Evolutionary conservation across 1,284 basidiomycete genomes (phyloP).

Genomic region (Puccinia coronata): DNA sequence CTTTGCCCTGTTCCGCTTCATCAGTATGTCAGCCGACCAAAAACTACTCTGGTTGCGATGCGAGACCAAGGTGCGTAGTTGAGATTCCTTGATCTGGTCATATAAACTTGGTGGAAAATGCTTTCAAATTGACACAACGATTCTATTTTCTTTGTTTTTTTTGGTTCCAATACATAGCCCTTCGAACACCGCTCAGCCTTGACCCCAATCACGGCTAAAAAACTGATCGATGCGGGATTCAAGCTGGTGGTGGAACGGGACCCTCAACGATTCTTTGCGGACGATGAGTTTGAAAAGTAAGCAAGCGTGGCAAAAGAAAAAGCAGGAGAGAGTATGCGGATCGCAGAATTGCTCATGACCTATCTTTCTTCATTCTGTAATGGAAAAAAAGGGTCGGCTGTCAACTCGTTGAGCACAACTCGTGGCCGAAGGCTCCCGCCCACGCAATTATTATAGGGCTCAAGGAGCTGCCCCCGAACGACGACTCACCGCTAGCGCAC

Average conservation of each 20-base stretch:
- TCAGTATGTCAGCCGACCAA: background rate
- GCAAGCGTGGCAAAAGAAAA: background rate
- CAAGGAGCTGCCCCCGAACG: slow-evolving; percentile 82
- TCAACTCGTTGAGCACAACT: slow-evolving; percentile 81
- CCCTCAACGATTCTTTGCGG: slow-evolving; percentile 91
- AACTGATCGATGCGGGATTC: slow-evolving; percentile 87
- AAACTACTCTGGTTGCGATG: slow-evolving; percentile 67
- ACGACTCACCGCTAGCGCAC: slow-evolving; percentile 77
- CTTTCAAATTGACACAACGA: too few species aligned
- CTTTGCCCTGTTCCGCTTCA: background rate
- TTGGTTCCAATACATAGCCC: slow-evolving; percentile 52
- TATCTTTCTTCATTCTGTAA: background rate
- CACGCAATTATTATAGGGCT: slow-evolving; percentile 86
- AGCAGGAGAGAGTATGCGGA: background rate
- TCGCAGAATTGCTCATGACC: background rate
- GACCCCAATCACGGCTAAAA: slow-evolving; percentile 87
- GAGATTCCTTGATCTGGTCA: too few species aligned
- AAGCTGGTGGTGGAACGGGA: slow-evolving; percentile 90
- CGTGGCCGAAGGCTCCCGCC: slow-evolving; percentile 79
- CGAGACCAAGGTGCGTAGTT: slow-evolving; percentile 74
- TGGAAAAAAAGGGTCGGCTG: slow-evolving; percentile 72
- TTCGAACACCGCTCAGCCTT: slow-evolving; percentile 92
- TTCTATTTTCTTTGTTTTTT: too few species aligned
- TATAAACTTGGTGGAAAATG: too few species aligned
- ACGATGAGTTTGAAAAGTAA: slow-evolving; percentile 73